Evolutionary conservation across 2,329 filamentous ascomycete species (phyloP), one percentile per base, ranked within the genome.

Genomic region (Colletotrichum paranaense): DNA sequence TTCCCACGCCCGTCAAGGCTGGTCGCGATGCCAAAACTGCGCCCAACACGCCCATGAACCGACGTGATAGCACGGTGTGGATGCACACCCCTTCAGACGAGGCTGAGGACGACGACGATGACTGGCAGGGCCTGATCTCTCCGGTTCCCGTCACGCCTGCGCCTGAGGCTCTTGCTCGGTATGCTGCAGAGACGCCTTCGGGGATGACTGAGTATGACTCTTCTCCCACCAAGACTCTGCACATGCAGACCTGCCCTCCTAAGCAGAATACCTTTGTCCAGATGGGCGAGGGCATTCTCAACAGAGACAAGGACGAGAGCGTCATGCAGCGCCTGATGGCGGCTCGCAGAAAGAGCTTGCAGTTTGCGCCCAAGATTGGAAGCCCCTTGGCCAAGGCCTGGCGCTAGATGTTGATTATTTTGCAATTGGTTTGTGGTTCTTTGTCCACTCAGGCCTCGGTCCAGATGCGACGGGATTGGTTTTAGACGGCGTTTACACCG

Each of bases 271-370:
- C 73, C 62, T 82, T 80, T 73, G 75, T 79, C 38, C 82, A 86
- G 66, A 78, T 88, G 62, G 86, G 86, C 14, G 78, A 82, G 5
- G 85, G 85, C 0, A 80, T 89, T 5, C 78, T 91, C 68, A 82
- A 81, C 68, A 82, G 81, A 62, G 84, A 88, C 63, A 89, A 89
- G 81, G 88, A 92, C 77, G 85, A 89, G 77, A 85, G 84, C 24
- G 85, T 93, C 68, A 83, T 91, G 74, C 87, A 90, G 82, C 87
- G 91, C 60, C 84, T 95, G 74, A 90, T 94, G 87, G 91, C 92
- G 12, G 93, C 93, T 0, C 87, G 93, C 74, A 88, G 94, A 74
- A 95, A 94, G 88, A 96, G 92, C 79, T 80, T 95, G 81, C 92
- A 94, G 79, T 95, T 92, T 84, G 92, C 92, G 38, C 94, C 93